These are phyloP conservation scores for Mortierella sp. DNA, from an alignment of 371 early-diverging fungal genomes.

Conservation along the genomic window DNA sequence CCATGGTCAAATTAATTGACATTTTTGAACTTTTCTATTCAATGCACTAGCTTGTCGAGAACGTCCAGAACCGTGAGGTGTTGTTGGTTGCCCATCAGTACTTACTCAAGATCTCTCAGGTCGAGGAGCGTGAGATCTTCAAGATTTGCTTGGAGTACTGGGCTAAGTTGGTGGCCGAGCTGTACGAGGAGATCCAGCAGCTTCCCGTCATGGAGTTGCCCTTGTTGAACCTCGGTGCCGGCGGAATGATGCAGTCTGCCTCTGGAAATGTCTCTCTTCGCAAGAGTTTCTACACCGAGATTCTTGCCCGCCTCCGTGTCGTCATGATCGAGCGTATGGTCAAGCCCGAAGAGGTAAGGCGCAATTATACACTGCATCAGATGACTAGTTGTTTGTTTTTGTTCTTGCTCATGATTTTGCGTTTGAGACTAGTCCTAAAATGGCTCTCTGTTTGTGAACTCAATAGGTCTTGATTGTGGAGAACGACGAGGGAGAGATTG, in stretches of 20 bases:
- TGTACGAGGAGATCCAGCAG: slow-evolving; percentile 85
- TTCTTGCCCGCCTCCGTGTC: slow-evolving; percentile 87
- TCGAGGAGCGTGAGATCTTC: slow-evolving; percentile 97
- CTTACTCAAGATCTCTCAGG: slow-evolving; percentile 89
- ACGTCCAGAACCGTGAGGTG: slow-evolving; percentile 70
- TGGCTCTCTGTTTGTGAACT: neutral
- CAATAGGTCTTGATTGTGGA: slow-evolving; percentile 95
- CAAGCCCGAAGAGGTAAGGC: slow-evolving; percentile 92
- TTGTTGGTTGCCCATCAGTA: slow-evolving; percentile 90
- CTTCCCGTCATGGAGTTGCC: slow-evolving; percentile 67
- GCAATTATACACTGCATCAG: neutral
- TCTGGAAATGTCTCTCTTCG: slow-evolving; percentile 66
- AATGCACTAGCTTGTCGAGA: slow-evolving; percentile 72
- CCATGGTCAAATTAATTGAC: neutral
- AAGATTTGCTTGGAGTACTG: slow-evolving; percentile 99
- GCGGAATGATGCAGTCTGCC: slow-evolving; percentile 54
- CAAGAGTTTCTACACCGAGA: slow-evolving; percentile 83
- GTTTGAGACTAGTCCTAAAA: neutral
- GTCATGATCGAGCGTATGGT: slow-evolving; percentile 98
- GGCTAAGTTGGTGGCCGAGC: slow-evolving; percentile 89
- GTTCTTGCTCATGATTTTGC: neutral
- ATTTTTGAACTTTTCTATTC: neutral
- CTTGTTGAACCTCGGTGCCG: slow-evolving; percentile 63
- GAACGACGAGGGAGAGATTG: slow-evolving; percentile 99
- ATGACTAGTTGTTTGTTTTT: neutral